Conservation (phyloP, 2,329 filamentous ascomycete genomes). For the Pseudopithomyces maydicus region DNA sequence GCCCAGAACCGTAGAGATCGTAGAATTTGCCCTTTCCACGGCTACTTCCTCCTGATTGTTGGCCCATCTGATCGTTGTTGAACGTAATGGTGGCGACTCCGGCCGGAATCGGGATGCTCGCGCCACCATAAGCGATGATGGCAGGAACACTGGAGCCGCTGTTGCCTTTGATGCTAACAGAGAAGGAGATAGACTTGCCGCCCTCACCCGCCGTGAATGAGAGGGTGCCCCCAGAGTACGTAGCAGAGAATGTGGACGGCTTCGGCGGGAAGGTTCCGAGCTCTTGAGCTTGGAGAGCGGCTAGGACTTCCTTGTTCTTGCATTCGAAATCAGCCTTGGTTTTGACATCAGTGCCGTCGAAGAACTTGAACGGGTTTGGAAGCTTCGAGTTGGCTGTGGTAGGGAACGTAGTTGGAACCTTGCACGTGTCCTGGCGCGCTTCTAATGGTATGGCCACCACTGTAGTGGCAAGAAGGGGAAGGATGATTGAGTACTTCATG, state of each 20-base stretch:
- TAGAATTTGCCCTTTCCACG: constrained; percentile 66
- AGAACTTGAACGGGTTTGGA: constrained; percentile 47
- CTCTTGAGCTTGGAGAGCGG: constrained; percentile 43
- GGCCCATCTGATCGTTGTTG: constrained; percentile 63
- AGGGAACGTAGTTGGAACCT: constrained; percentile 36
- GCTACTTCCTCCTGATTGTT: constrained; percentile 50
- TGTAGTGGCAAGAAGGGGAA: constrained; percentile 36
- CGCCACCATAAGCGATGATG: constrained; percentile 62
- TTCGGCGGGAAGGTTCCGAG: constrained; percentile 45
- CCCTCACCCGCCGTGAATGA: constrained; percentile 41
- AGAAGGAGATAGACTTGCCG: constrained; percentile 44
- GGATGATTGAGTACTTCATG: constrained; percentile 40
- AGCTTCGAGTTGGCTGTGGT: constrained; percentile 38
- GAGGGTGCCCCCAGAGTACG: constrained; percentile 37
- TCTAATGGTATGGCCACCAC: constrained; percentile 37
- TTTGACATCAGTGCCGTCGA: constrained; percentile 40
- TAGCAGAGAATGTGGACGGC: constrained; percentile 38
- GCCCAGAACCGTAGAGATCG: constrained; percentile 60
- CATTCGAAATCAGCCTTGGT: constrained; percentile 43
- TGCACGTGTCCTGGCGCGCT: constrained; percentile 37
- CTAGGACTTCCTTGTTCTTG: constrained; percentile 44
- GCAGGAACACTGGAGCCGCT: constrained; percentile 58
- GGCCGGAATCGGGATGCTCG: constrained; percentile 60
- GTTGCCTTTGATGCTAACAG: constrained; percentile 44
- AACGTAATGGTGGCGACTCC: constrained; percentile 64